A percentile compares a stretch with the other conserved stretches of the same genome.
Evolutionary conservation across 306 rosid genomes (phyloP).

Genomic region (Parietaria judaica): DNA sequence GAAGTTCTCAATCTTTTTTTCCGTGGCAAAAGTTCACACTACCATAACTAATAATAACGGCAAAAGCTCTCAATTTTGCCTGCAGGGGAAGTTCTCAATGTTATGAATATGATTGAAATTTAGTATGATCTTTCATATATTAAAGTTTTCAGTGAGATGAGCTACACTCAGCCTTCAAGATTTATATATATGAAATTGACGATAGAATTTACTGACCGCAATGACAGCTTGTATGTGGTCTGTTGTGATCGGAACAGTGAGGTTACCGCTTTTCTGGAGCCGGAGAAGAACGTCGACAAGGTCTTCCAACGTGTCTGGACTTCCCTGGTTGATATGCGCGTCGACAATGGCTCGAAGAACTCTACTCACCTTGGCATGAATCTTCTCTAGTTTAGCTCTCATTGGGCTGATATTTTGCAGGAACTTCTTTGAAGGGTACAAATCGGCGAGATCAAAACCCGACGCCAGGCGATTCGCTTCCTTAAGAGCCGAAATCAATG

Average conservation of each 20-base stretch:
- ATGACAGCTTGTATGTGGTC: background rate
- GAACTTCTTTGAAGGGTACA: background rate
- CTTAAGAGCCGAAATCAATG: background rate
- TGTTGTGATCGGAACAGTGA: background rate
- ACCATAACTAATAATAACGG: no score
- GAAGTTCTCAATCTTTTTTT: no score
- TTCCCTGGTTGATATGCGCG: background rate
- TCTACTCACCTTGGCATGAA: background rate
- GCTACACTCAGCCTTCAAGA: background rate
- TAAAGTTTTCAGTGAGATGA: no score
- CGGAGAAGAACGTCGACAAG: background rate
- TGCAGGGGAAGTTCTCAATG: no score
- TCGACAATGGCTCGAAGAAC: background rate
- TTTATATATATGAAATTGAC: background rate
- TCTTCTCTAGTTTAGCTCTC: background rate
- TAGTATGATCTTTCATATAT: no score
- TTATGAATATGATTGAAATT: no score
- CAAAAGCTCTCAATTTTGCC: no score
- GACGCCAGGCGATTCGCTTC: background rate
- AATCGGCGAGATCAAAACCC: slow-evolving; percentile 1
- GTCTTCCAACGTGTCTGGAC: background rate
- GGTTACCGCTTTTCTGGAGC: slow-evolving; percentile 2
- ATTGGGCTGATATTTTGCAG: background rate
- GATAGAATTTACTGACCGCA: background rate
- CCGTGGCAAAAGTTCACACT: no score